A percentile compares a stretch with the other conserved stretches of the same genome.
These are phyloP conservation scores for Pseudomicrostroma phylloplanum DNA, from an alignment of 1,284 basidiomycete genomes.

Conservation along the genomic window DNA sequence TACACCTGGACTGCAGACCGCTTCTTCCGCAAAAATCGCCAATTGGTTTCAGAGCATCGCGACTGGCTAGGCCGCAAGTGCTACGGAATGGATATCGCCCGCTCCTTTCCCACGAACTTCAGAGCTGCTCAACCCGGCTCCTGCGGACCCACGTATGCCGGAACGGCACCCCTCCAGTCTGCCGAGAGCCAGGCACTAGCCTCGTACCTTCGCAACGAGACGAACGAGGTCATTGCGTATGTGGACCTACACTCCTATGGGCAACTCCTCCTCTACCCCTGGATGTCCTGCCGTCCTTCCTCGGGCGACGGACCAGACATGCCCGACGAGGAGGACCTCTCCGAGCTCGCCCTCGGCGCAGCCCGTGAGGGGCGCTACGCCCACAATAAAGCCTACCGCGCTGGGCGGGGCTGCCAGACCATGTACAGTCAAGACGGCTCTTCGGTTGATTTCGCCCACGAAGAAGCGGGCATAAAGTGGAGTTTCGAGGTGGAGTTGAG, in stretches of 20 bases:
- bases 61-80: conserved; percentile 53
- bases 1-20: conserved; percentile 61
- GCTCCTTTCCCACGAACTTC: conserved; percentile 14
- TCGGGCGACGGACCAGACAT: conserved; percentile 47
- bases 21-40: conserved; percentile 78
- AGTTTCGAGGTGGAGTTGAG: conserved; percentile 70
- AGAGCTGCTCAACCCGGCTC: conserved; percentile 62
- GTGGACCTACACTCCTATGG: conserved; percentile 76
- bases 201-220: conserved; percentile 61
- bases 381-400: conserved; percentile 60
- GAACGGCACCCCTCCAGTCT: conserved; percentile 57
- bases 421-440: conserved; percentile 4
- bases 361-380: conserved; percentile 59
- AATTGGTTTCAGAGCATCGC: conserved; percentile 40
- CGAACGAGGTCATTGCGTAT: conserved; percentile 58
- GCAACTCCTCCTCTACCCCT: conserved; percentile 54
- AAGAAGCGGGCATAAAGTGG: conserved; percentile 64
- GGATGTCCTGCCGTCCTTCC: background rate
- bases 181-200: conserved; percentile 70
- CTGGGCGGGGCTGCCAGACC: conserved; percentile 64
- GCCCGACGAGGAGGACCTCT: conserved; percentile 71
- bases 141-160: conserved; percentile 28
- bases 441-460: conserved; percentile 23
- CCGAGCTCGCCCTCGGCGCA: conserved; percentile 70
- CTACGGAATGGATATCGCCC: conserved; percentile 64